Evolutionary conservation across 768 basidiomycete genomes (phyloP), one percentile per base, ranked within the genome.

Genomic region (Tricholoma saponaceum): DNA sequence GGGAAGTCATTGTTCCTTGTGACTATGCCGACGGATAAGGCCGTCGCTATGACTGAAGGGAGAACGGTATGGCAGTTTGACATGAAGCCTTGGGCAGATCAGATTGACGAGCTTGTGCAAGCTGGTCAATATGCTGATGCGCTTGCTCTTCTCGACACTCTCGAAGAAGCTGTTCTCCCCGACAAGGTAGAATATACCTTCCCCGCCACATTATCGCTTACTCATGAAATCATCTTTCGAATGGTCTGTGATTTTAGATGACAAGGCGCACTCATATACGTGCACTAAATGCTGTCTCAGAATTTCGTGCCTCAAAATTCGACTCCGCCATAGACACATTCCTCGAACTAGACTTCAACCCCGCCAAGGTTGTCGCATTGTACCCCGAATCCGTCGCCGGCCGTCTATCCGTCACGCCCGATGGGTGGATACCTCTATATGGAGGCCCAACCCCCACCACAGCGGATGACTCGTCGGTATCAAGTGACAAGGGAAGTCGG

Each of bases 281-380:
- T 4, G 83, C 84, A 2, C 78, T 98, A 18, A 81, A 90, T 53
- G 94, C 93, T 0, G 86, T 97, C 0, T 77, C 88, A 0, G 82
- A 88, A 58, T 95, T 95, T 71, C 79, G 82, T 3, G 72, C 77
- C 7, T 81, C 79, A 7, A 79, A 85, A 57, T 95, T 84, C 65
- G 87, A 90, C 59, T 72, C 76, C 1, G 95, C 96, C 1, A 88
- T 98, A 56, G 87, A 97, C 66, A 83, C 86, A 0, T 95, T 98
- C 69, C 81, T 95, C 50, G 84, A 89, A 41, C 85, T 96, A 41
- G 89, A 98, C 62, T 77, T 95, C 62, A 95, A 95, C 65, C 97
- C 97, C 0, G 92, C 95, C 0, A 93, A 95, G 66, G 92, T 99
- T 3, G 80, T 98, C 20, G 89, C 95, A 1, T 74, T 98, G 5